Evolutionary conservation across 441 rosid species (phyloP).

Genomic region (Euphorbia schlechtendalii): DNA sequence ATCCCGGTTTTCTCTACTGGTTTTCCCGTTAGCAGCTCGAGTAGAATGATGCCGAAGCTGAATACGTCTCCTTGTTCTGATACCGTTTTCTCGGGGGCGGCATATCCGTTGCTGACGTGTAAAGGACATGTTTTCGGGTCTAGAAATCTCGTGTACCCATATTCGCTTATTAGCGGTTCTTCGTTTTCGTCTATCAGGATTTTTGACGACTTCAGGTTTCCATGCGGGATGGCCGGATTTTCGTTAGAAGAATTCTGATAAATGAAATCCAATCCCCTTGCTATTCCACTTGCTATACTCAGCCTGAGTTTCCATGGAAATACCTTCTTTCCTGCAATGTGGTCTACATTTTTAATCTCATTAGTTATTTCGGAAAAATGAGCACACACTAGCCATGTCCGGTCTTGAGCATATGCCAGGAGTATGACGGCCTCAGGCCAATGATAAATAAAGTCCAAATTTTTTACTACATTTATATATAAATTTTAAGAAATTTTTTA

Average conservation of each 20-base stretch:
- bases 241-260: slow-evolving; percentile 24
- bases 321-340: slow-evolving; percentile 37
- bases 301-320: slow-evolving; percentile 55
- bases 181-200: slow-evolving; percentile 34
- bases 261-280: slow-evolving; percentile 44
- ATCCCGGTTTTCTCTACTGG: slow-evolving; percentile 38
- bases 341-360: slow-evolving; percentile 24
- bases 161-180: slow-evolving; percentile 46
- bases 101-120: slow-evolving; percentile 28
- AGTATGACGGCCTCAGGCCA: too few relatives aligned
- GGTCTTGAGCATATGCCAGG: too few relatives aligned
- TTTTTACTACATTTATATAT: too few relatives aligned
- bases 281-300: slow-evolving; percentile 41
- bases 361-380: background rate
- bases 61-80: slow-evolving; percentile 46
- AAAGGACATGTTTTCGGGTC: slow-evolving; percentile 23
- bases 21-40: slow-evolving; percentile 50
- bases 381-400: too few relatives aligned
- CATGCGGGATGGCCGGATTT: slow-evolving; percentile 35
- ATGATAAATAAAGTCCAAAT: too few relatives aligned
- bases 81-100: slow-evolving; percentile 36
- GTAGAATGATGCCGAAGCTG: slow-evolving; percentile 47
- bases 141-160: slow-evolving; percentile 29
- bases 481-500: too few relatives aligned
- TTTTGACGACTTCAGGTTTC: slow-evolving; percentile 58